phyloP scores from a whole-genome alignment of 2,329 filamentous ascomycete species.

The Penicillium nordicum region DNA sequence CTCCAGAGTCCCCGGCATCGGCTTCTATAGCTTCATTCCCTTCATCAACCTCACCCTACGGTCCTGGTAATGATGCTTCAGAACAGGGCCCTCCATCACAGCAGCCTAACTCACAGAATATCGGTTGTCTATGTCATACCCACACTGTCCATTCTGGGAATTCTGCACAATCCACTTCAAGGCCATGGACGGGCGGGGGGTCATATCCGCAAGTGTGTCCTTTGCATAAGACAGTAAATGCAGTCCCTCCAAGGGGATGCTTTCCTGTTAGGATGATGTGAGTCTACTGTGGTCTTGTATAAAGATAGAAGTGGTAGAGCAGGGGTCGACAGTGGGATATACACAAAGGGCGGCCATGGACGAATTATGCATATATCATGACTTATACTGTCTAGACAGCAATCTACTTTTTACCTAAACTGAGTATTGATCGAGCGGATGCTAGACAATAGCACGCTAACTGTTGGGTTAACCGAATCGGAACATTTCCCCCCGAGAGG shows the following conservation, averaged over 20 bases:
- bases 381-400: neutral
- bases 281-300: neutral
- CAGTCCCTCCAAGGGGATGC: neutral
- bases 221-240: conserved; percentile 6
- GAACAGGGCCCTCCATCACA: neutral
- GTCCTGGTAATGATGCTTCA: neutral
- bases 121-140: conserved; percentile 6
- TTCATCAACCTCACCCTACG: neutral
- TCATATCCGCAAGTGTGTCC: neutral
- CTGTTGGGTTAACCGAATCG: neutral
- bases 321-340: neutral
- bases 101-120: neutral
- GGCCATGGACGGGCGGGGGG: neutral
- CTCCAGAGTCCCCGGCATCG: conserved; percentile 3
- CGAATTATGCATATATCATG: neutral
- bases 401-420: too few relatives aligned
- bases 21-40: neutral
- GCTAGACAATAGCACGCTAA: too few relatives aligned
- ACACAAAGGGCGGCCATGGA: neutral
- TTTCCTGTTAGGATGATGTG: conserved; percentile 4
- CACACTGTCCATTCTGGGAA: neutral
- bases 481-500: too few relatives aligned
- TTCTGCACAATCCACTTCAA: neutral
- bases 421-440: too few relatives aligned
- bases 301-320: neutral